Conservation (phyloP, 1,284 basidiomycete genomes). For the Ceratobasidium sp. region DNA sequence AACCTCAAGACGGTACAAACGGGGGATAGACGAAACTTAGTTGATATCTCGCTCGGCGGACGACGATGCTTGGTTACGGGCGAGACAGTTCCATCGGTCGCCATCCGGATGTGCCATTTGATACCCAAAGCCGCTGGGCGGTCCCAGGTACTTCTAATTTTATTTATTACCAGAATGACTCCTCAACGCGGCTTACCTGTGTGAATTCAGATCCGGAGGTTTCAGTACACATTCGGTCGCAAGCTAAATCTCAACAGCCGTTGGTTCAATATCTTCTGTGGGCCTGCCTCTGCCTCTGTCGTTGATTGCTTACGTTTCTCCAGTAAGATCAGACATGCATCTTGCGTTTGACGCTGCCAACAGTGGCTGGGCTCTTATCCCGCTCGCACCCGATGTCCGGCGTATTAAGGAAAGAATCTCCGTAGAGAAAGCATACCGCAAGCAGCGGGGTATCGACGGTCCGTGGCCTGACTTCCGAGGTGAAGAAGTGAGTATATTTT, state of each 20-base stretch:
- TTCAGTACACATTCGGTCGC: conserved; percentile 2
- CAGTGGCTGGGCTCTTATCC: conserved; percentile 4
- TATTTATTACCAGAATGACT: neutral
- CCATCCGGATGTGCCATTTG: neutral
- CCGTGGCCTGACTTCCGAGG: neutral
- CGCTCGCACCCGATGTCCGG: neutral
- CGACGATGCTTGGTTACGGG: neutral
- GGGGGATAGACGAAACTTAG: neutral
- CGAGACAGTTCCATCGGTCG: neutral
- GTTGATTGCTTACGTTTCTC: neutral
- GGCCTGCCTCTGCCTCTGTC: neutral
- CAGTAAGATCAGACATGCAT: conserved; percentile 6
- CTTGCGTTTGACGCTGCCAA: neutral
- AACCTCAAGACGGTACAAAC: neutral
- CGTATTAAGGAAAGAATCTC: neutral
- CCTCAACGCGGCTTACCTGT: neutral
- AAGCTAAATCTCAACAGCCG: neutral
- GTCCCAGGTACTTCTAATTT: neutral
- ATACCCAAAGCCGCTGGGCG: neutral
- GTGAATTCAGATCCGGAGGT: neutral
- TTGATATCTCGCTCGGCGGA: neutral
- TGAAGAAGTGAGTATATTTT: neutral
- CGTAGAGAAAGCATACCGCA: neutral
- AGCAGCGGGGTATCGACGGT: neutral
- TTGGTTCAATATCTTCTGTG: neutral